Evolutionary conservation across 2,329 filamentous ascomycete species (phyloP), one percentile per base, ranked within the genome.

Genomic region (Arthrobotrys sinensis): DNA sequence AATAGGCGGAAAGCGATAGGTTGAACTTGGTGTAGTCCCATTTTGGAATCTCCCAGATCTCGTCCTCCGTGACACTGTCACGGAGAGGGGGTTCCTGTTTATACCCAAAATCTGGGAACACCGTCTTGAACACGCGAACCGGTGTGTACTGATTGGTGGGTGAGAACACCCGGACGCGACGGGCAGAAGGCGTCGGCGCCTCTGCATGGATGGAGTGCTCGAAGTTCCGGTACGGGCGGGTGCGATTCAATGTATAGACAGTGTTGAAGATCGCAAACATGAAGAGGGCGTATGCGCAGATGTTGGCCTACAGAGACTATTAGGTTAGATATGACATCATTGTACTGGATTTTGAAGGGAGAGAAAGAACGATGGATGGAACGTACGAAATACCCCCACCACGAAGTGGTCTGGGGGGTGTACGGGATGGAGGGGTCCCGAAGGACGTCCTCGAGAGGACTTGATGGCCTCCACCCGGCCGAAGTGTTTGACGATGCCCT

Each of bases 11-110:
- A 1, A 98, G 86, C 43, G 91, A 90, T 66, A 98, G 85, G 53
- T 90, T 93, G 40, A 97, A 88, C 1, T 94, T 93, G 55, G 95
- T 88, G 38, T 96, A 96, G 83, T 98, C 94, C 96, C 96, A 99
- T 5, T 98, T 88, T 1, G 91, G 89, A 62, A 99, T 85, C 84
- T 99, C 94, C 96, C 96, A 99, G 8, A 99, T 96, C 84, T 99
- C 94, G 10, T 79, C 73, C 32, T 79, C 91, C 89, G 28, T 89
- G 88, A 71, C 91, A 90, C 83, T 96, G 91, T 0, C 95, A 93
- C 84, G 97, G 92, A 69, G 66, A 50, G 66, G 46, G 57, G 80
- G 66, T 32, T 79, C 53, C 21, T 80, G 71, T 21, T 64, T 63
- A 34, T 80, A 77, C 5, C 76, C 57, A 43, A 82, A 90, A 28